Base-by-base conservation (phyloP, 2,329 filamentous ascomycete genomes). In the Xylaria sp. region DNA sequence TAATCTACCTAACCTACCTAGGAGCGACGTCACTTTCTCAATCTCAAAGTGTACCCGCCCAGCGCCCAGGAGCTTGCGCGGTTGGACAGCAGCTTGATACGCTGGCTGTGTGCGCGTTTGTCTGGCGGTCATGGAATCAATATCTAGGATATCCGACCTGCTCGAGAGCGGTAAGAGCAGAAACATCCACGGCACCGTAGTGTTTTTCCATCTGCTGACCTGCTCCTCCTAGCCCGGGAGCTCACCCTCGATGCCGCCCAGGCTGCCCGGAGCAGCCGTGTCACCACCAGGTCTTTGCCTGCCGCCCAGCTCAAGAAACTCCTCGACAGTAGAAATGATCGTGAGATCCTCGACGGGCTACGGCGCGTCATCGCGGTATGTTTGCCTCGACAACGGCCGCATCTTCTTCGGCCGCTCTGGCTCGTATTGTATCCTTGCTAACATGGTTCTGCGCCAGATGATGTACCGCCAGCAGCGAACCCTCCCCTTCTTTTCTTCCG, bases 181-280 rank as follows among this genome's bases (percentile, higher is more conserved):
- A 25, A 47, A 31, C 54, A 61, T 29, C 9, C 36, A 42, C 22
- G 58, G 57, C 36, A 63, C 63, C 60, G 65, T 58, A 56, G n/a
- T n/a, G n/a, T n/a, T n/a, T n/a, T n/a, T 44, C 6, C 31, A 36
- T 44, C 54, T 56, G 67, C 62, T 58, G 51, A 67, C 56, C 58
- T 59, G 42, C 68, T 69, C 70, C 47, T 59, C 60, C 50, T 82
- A 97, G 96, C 96, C 78, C 92, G 96, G 81, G 96, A 98, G 82
- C 90, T 99, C 77, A 99, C 96, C 64, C 89, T 99, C 81, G 96
- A 99, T 86, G 96, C 96, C 73, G 95, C 96, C 74, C 93, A 94
- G 80, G 93, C 94, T 74, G 94, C 94, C 73, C 88, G 93, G 76
- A 87, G 83, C 77, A 84, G 86, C 67, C 85, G 88, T 67, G 84